Base-by-base conservation (phyloP, 2,329 filamentous ascomycete species). In the Macrophomina pseudophaseolina region DNA sequence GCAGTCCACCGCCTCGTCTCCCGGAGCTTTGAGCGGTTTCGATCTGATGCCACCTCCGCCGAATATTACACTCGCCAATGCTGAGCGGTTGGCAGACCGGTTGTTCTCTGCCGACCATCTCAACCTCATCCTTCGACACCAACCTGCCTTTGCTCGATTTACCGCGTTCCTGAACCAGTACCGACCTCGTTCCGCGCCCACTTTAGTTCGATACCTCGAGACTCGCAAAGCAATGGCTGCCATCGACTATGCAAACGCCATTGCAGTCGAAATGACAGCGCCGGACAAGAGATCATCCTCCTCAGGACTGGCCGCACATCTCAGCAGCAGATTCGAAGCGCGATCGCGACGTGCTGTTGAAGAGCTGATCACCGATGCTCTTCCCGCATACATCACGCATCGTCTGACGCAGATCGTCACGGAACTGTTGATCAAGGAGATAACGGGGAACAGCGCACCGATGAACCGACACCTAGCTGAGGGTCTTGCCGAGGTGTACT, bases 401-500 rank as follows among this genome's bases (percentile, higher is more conserved):
- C 83, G 83, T 0, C 91, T 89, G 76, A 87, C 88, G 18, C 84
- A 87, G 54, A 86, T 88, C 16, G 89, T 91, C 16, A 90, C 87
- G 70, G 78, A 86, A 12, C 89, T 88, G 7, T 87, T 92, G 56
- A 86, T 87, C 67, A 83, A 86, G 65, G 84, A 89, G 33, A 88
- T 92, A 38, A 87, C 87, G 1, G 88, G 89, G 4, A 89, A 84
- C 0, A 78, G 91, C 33, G 85, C 89, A 0, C 79, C 84, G 0
- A 83, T 89, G 69, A 80, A 91, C 49, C 82, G 84, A 51, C 87
- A 90, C 38, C 83, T 89, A 14, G 90, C 89, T 0, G 88, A 92
- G 73, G 90, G 89, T 0, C 75, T 92, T 56, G 90, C 89, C 0
- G 90, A 92, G 73, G 89, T 91, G 0, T 93, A 92, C 70, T 93